Conservation (phyloP, 1,284 basidiomycete genomes). For the Leccinum solheimii region DNA sequence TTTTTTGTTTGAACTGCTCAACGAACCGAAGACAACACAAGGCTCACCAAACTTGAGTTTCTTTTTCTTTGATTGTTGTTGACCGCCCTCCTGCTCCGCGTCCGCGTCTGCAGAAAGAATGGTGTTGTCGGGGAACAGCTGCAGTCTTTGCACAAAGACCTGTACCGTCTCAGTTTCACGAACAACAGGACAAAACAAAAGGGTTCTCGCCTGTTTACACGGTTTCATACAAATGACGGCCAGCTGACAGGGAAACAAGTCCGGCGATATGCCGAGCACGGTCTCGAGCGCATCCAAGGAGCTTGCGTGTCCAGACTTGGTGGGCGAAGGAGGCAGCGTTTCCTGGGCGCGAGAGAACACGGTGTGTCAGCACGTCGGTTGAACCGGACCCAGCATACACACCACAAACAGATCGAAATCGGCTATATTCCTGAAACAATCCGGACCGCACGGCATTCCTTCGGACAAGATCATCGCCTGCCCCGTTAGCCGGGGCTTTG, state of each 20-base stretch:
- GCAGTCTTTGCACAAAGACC: conserved; percentile 23
- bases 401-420: conserved; percentile 26
- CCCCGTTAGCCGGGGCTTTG: conserved; percentile 34
- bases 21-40: neutral
- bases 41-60: conserved; percentile 19
- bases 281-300: conserved; percentile 27
- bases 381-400: neutral
- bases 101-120: conserved; percentile 13
- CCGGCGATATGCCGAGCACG: conserved; percentile 40
- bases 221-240: conserved; percentile 38
- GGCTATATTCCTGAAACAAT: conserved; percentile 42
- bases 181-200: no score
- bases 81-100: neutral
- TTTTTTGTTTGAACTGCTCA: neutral
- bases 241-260: conserved; percentile 40
- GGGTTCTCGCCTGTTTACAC: conserved; percentile 38
- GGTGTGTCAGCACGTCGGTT: neutral
- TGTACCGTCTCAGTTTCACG: neutral
- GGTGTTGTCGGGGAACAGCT: conserved; percentile 30
- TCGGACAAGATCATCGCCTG: conserved; percentile 32
- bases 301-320: conserved; percentile 13
- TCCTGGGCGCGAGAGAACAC: conserved; percentile 14
- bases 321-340: conserved; percentile 23
- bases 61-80: conserved; percentile 5
- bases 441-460: conserved; percentile 37